Percentiles rank a stretch among this genome's conserved stretches.
These are phyloP conservation scores for Xylariales sp. DNA, from an alignment of 2,329 filamentous ascomycete species.

Conservation along the genomic window DNA sequence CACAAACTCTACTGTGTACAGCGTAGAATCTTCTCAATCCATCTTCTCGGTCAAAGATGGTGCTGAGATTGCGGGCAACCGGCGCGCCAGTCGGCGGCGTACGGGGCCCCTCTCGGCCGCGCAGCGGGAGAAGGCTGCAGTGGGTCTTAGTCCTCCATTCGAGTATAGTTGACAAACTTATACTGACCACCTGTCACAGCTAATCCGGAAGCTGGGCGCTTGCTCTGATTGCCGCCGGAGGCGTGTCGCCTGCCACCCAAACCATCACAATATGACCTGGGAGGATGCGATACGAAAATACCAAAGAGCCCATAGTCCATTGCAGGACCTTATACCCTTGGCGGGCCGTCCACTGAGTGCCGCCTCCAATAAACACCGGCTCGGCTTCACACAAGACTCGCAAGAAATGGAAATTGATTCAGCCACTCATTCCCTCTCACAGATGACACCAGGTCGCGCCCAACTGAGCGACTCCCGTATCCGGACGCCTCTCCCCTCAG, in stretches of 20 bases:
- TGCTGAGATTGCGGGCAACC: slow-evolving; percentile 46
- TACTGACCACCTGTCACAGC: background rate
- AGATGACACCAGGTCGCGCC: slow-evolving; percentile 26
- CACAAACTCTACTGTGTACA: slow-evolving; percentile 46
- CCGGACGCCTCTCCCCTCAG: slow-evolving; percentile 52
- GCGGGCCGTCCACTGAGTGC: slow-evolving; percentile 43
- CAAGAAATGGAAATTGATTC: slow-evolving; percentile 55
- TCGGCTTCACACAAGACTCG: slow-evolving; percentile 38
- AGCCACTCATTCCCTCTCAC: slow-evolving; percentile 18
- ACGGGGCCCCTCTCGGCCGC: slow-evolving; percentile 55
- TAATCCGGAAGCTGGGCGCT: slow-evolving; percentile 54
- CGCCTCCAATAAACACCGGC: slow-evolving; percentile 31
- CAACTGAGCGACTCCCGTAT: slow-evolving; percentile 43
- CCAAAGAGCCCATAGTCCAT: slow-evolving; percentile 44
- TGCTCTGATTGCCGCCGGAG: slow-evolving; percentile 52
- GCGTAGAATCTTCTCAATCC: slow-evolving; percentile 49
- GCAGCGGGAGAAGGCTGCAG: slow-evolving; percentile 54
- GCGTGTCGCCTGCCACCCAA: slow-evolving; percentile 56
- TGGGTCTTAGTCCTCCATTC: slow-evolving; percentile 18
- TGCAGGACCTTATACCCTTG: slow-evolving; percentile 44
- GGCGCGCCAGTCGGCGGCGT: slow-evolving; percentile 52
- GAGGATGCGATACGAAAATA: slow-evolving; percentile 54
- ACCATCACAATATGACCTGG: slow-evolving; percentile 58
- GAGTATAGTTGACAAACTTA: background rate
- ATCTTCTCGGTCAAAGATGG: slow-evolving; percentile 54